Evolutionary conservation across 225 moss, liverwort and hornwort genomes (phyloP).

Genomic region (Neckera pumila): DNA sequence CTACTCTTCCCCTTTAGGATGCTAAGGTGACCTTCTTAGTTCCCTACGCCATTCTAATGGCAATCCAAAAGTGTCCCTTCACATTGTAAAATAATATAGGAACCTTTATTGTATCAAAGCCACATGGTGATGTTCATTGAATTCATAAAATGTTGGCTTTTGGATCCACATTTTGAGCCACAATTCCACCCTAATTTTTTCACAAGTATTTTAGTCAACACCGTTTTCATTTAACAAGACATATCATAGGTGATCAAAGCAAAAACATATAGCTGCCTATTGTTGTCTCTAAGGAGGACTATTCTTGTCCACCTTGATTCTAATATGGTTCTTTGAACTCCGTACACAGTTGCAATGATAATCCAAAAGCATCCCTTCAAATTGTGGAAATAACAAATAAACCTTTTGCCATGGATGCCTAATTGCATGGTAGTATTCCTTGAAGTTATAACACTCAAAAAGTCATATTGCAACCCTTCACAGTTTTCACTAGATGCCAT

Average conservation of each 20-base stretch:
- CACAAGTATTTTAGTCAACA: rapidly evolving
- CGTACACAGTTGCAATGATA: rapidly evolving
- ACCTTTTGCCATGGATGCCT: not conserved
- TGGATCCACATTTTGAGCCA: rapidly evolving
- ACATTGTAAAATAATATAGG: not conserved
- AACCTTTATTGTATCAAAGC: not conserved
- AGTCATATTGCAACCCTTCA: too few relatives aligned
- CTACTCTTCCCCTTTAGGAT: not conserved
- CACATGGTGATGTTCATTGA: rapidly evolving
- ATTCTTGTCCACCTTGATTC: not conserved
- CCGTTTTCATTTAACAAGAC: not conserved
- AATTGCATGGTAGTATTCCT: not conserved
- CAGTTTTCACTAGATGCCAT: not conserved
- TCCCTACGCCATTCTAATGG: rapidly evolving
- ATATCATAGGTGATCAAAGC: not conserved
- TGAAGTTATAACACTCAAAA: not conserved
- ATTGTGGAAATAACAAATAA: not conserved
- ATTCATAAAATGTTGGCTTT: not conserved
- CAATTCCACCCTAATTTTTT: not conserved
- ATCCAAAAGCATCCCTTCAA: not conserved
- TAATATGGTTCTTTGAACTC: not conserved
- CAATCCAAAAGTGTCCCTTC: not conserved
- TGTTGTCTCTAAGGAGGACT: not conserved
- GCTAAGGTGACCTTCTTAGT: not conserved
- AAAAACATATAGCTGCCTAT: not conserved